Conservation (phyloP, 208 protist species). For the Acanthamoeba lenticulata region DNA sequence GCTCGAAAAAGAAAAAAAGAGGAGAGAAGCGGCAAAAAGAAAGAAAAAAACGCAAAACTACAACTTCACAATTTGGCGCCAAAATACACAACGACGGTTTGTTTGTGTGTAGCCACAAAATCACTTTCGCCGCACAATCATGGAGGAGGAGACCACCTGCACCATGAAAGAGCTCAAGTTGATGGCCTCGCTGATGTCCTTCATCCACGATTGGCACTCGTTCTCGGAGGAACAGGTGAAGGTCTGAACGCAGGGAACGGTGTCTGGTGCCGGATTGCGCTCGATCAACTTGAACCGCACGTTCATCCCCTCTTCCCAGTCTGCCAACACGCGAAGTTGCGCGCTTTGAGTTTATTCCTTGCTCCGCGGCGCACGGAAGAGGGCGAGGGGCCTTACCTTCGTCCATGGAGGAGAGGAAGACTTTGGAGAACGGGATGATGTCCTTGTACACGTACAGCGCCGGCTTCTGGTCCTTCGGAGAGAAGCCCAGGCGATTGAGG, state of each 20-base stretch:
- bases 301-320: background rate
- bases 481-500: background rate
- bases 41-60: background rate
- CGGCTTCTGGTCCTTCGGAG: background rate
- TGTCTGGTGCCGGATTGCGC: conserved; percentile 13
- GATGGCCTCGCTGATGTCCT: conserved; percentile 54
- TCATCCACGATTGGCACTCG: conserved; percentile 26
- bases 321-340: background rate
- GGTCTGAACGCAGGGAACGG: background rate
- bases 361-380: background rate
- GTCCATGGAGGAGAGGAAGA: background rate
- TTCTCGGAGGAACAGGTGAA: conserved; percentile 17
- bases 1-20: background rate
- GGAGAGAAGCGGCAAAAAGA: background rate
- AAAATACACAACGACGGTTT: no score
- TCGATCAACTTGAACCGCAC: conserved; percentile 28
- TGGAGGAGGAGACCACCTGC: background rate
- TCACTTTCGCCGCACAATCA: background rate
- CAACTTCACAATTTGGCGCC: background rate
- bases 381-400: background rate
- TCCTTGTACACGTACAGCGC: conserved; percentile 10
- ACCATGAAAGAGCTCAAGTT: background rate
- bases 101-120: background rate
- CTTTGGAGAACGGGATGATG: conserved; percentile 14
- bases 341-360: background rate